These are phyloP conservation scores for Sclerotinia glacialis DNA, from an alignment of 2,329 filamentous ascomycete genomes.

Conservation along the genomic window DNA sequence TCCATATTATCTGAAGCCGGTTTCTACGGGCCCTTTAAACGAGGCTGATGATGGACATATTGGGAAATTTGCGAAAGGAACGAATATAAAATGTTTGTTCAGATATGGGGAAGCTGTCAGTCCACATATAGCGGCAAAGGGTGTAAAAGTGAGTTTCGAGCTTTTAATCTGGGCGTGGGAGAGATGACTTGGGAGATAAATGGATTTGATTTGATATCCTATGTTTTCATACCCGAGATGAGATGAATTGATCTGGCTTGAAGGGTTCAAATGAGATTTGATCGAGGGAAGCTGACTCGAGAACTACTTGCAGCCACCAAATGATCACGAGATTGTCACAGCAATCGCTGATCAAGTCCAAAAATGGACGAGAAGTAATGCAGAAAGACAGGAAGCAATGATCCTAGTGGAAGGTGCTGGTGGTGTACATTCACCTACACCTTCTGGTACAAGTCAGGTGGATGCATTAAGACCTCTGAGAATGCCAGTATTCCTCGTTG, in stretches of 20 bases:
- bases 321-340: conserved; percentile 20
- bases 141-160: conserved; percentile 15
- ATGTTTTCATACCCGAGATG: not conserved
- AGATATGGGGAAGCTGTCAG: conserved; percentile 74
- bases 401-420: conserved; percentile 78
- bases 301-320: conserved; percentile 11
- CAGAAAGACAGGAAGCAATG: conserved; percentile 46
- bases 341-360: conserved; percentile 15
- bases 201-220: not conserved
- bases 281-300: conserved; percentile 41
- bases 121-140: conserved; percentile 67
- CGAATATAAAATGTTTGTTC: conserved; percentile 59
- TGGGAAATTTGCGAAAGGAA: conserved; percentile 52
- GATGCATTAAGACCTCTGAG: conserved; percentile 74
- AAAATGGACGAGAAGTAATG: conserved; percentile 8
- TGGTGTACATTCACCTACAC: conserved; percentile 75
- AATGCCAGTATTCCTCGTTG: conserved; percentile 71
- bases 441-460: conserved; percentile 72
- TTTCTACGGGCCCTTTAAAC: conserved; percentile 68
- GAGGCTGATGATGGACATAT: conserved; percentile 70
- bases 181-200: not conserved
- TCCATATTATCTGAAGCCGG: conserved; percentile 67
- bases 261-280: not conserved
- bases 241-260: not conserved
- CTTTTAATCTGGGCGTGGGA: not conserved